Base-by-base conservation (phyloP, 768 basidiomycete species). In the Russula sp. region DNA sequence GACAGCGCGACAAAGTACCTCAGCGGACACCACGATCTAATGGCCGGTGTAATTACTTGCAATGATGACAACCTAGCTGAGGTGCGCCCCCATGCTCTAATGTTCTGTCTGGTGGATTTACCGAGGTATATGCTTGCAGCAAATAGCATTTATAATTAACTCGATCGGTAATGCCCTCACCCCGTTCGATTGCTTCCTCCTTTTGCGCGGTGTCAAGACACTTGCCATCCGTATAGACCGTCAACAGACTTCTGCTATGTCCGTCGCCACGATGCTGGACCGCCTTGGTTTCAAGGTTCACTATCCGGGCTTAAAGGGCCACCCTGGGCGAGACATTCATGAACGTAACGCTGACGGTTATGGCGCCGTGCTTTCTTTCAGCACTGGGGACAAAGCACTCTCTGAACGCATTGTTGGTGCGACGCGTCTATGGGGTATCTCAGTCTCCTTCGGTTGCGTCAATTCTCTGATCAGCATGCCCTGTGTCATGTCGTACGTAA, bases 401-500 rank as follows among this genome's bases (percentile, higher is more conserved):
- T 95, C 92, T 73, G 94, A 98, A 76, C 84, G 87, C 57, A 90
- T 98, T 65, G 94, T 99, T 10, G 96, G 89, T 6, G 90, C 88
- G 0, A 92, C 97, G 18, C 82, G 94, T 59, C 78, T 99, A 30
- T 99, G 96, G 95, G 92, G 95, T 22, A 98, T 99, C 72, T 93
- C 90, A 66, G 97, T 99, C 70, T 94, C 92, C 73, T 99, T 99
- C 72, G 97, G 97, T 36, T 94, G 92, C 69, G 95, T 99, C 65
- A 99, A 99, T 79, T 94, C 92, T 72, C 75, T 99, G 74, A 98
- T 98, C 77, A 94, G 91, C 68, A 98, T 99, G 96, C 97, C 97
- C 42, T 98, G 97, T 74, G 86, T 93, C 70, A 98, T 99, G 97
- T 97, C 94, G 96, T 98, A 76, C 78, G 95, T 90, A 6, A 30